These are phyloP conservation scores for Samsoniella hepiali DNA, from an alignment of 2,329 filamentous ascomycete genomes.

Conservation along the genomic window DNA sequence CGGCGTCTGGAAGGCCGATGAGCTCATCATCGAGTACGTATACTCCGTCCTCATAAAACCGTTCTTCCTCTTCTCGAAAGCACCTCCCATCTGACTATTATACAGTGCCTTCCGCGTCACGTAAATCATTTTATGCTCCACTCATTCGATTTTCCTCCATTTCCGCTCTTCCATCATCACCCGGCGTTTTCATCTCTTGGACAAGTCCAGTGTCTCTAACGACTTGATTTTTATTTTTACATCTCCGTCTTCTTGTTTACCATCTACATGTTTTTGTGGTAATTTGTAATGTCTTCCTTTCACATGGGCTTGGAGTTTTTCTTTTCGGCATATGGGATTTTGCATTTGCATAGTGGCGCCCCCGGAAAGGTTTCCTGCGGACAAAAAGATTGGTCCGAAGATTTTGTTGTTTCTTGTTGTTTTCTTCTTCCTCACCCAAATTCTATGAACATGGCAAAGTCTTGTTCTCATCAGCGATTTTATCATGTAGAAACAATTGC, in stretches of 20 bases:
- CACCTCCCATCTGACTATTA: background rate
- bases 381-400: slow-evolving; percentile 14
- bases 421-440: background rate
- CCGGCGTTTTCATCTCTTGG: slow-evolving; percentile 11
- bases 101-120: slow-evolving; percentile 35
- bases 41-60: background rate
- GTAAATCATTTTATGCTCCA: slow-evolving; percentile 22
- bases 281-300: slow-evolving; percentile 4
- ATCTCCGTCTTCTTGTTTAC: background rate
- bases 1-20: slow-evolving; percentile 44
- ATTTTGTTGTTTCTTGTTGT: background rate
- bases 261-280: background rate
- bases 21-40: slow-evolving; percentile 46
- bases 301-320: slow-evolving; percentile 12
- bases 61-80: background rate
- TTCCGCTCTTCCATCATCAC: slow-evolving; percentile 21
- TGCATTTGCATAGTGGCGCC: slow-evolving; percentile 17
- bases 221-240: background rate
- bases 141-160: slow-evolving; percentile 2
- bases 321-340: slow-evolving; percentile 1
- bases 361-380: slow-evolving; percentile 5
- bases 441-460: background rate
- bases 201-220: background rate
- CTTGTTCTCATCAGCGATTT: slow-evolving; percentile 3
- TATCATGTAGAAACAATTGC: slow-evolving; percentile 11